Evolutionary conservation across 148 eudicot species (phyloP).

Genomic region (Pharnaceum exiguum): DNA sequence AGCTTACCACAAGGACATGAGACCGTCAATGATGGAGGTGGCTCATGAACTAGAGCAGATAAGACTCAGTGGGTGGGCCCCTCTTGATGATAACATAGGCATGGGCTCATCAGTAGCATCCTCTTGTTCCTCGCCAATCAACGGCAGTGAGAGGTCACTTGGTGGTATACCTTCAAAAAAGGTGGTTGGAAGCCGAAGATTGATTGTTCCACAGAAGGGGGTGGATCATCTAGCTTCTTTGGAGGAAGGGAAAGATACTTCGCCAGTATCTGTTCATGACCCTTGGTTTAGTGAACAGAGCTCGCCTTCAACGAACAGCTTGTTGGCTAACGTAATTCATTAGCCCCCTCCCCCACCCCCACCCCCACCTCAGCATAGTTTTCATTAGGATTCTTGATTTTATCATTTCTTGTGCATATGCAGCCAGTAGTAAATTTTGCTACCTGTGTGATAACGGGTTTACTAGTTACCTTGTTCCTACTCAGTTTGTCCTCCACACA

Average conservation of each 20-base stretch:
- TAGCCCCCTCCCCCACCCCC: too few species aligned
- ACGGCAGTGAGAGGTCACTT: slow-evolving; percentile 56
- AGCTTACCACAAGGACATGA: slow-evolving; percentile 77
- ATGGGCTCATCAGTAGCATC: slow-evolving; percentile 60
- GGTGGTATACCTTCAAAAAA: slow-evolving; percentile 25
- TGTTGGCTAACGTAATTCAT: slow-evolving; percentile 54
- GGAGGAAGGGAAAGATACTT: slow-evolving; percentile 55
- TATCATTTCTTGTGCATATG: slow-evolving; percentile 8
- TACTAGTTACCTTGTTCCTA: neutral
- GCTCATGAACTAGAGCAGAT: slow-evolving; percentile 70
- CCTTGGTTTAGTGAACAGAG: slow-evolving; percentile 84
- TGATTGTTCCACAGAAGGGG: slow-evolving; percentile 39
- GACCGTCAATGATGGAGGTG: slow-evolving; percentile 84
- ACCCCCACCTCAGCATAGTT: neutral
- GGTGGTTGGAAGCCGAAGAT: slow-evolving; percentile 47
- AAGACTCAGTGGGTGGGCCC: slow-evolving; percentile 49
- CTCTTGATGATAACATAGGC: slow-evolving; percentile 47
- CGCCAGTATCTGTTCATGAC: slow-evolving; percentile 90
- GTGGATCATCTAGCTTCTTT: slow-evolving; percentile 31
- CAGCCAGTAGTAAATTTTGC: neutral
- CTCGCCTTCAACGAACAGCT: slow-evolving; percentile 84
- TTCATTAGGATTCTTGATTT: neutral
- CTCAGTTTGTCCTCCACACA: slow-evolving; percentile 7
- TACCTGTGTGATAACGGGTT: neutral
- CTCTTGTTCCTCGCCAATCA: slow-evolving; percentile 57